Percentiles rank a stretch among this genome's conserved stretches.
Conservation (phyloP, 768 basidiomycete species). For the Tylopilus sp. region DNA sequence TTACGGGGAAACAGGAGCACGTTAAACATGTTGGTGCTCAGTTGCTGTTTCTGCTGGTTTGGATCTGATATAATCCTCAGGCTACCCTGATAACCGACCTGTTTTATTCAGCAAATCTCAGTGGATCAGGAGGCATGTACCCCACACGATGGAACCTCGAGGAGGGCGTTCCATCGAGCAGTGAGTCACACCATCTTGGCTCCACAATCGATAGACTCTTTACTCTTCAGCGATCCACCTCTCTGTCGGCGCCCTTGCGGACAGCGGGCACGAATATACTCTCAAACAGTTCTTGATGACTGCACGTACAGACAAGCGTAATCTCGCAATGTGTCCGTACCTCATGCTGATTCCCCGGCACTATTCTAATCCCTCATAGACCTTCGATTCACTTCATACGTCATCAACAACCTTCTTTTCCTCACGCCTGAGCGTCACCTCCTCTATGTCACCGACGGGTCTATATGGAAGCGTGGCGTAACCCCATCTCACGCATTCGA, state of each 20-base stretch:
- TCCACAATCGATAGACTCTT: background rate
- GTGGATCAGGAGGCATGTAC: conserved; percentile 55
- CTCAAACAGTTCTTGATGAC: conserved; percentile 71
- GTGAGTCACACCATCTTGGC: conserved; percentile 35
- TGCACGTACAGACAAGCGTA: conserved; percentile 54
- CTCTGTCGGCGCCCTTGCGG: conserved; percentile 61
- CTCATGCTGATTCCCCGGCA: background rate
- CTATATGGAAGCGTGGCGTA: conserved; percentile 18
- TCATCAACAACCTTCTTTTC: conserved; percentile 49
- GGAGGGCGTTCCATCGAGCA: conserved; percentile 39
- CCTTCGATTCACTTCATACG: conserved; percentile 55
- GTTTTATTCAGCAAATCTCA: conserved; percentile 45
- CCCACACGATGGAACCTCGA: conserved; percentile 54
- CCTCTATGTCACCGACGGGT: conserved; percentile 60
- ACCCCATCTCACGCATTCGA: conserved; percentile 52
- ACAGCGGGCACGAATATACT: conserved; percentile 75
- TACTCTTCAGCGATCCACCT: conserved; percentile 31
- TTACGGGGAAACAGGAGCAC: conserved; percentile 67
- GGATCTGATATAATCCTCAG: conserved; percentile 30
- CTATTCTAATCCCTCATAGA: conserved; percentile 36
- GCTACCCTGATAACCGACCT: conserved; percentile 46
- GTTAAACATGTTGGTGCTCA: conserved; percentile 49
- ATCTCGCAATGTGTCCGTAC: conserved; percentile 63
- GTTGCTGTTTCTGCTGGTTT: background rate
- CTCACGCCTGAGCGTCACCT: conserved; percentile 17